phyloP scores from a whole-genome alignment of 768 basidiomycete species.

The Gloeophyllum trabeum region DNA sequence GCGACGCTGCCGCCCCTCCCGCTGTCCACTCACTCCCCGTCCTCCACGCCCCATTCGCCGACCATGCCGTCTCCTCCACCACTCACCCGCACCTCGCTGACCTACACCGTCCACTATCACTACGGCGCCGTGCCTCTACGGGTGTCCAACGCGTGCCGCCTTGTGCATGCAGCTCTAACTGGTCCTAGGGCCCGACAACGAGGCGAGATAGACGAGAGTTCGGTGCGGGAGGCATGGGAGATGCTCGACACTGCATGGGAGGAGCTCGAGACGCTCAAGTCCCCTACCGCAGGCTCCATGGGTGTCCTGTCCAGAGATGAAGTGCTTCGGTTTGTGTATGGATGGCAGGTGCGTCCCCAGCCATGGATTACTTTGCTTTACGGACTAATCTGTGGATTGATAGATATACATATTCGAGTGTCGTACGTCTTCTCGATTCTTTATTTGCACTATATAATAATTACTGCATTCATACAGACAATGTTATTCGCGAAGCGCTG shows the following conservation, averaged over 20 bases:
- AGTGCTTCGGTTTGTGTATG: slow-evolving; percentile 59
- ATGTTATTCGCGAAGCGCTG: slow-evolving; percentile 77
- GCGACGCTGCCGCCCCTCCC: slow-evolving; percentile 34
- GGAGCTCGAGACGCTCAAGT: slow-evolving; percentile 61
- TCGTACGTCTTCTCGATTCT: slow-evolving; percentile 32
- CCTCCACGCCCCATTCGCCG: not conserved
- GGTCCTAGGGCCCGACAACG: slow-evolving; percentile 64
- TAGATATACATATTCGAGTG: slow-evolving; percentile 89
- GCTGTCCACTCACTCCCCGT: not conserved
- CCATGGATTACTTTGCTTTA: slow-evolving; percentile 6
- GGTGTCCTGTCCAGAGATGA: slow-evolving; percentile 30
- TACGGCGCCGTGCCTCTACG: slow-evolving; percentile 63
- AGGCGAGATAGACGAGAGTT: slow-evolving; percentile 43
- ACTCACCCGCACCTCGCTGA: slow-evolving; percentile 24
- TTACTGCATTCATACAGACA: slow-evolving; percentile 57
- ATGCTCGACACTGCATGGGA: slow-evolving; percentile 75
- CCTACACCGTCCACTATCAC: slow-evolving; percentile 43
- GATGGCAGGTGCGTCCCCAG: slow-evolving; percentile 63
- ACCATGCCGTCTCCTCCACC: slow-evolving; percentile 9
- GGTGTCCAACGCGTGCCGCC: slow-evolving; percentile 66
- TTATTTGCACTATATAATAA: slow-evolving; percentile 6
- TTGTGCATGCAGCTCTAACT: slow-evolving; percentile 69
- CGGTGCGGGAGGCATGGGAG: slow-evolving; percentile 76
- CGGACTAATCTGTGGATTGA: slow-evolving; percentile 6
- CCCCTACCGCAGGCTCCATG: slow-evolving; percentile 24